Conservation (phyloP, 2,329 filamentous ascomycete species). For the Ascosphaera apis region DNA sequence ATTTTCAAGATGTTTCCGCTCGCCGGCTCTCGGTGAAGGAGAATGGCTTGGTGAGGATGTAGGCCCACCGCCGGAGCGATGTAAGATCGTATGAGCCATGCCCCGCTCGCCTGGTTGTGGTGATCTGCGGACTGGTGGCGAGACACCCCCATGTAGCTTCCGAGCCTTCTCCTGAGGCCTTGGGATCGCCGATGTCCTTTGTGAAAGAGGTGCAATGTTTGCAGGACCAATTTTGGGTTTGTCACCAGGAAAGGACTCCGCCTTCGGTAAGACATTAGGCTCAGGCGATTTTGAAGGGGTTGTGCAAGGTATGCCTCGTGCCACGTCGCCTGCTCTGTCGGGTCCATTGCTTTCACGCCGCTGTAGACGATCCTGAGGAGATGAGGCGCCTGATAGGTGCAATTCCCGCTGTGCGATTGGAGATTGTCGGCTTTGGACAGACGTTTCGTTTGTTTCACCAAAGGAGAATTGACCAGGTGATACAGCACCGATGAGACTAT, state of each 20-base stretch:
- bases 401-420: background rate
- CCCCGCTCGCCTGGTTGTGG: background rate
- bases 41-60: constrained; percentile 7
- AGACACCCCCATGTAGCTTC: background rate
- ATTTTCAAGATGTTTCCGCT: constrained; percentile 6
- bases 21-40: constrained; percentile 8
- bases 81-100: background rate
- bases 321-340: background rate
- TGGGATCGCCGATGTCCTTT: background rate
- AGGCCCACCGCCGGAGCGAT: constrained; percentile 3
- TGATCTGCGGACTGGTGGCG: constrained; percentile 1
- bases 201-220: background rate
- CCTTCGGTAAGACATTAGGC: background rate
- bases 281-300: background rate
- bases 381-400: background rate
- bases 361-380: background rate
- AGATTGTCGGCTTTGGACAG: background rate
- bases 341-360: background rate
- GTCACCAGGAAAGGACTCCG: background rate
- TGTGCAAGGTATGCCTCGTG: background rate
- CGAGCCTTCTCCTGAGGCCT: background rate
- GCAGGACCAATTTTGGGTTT: background rate
- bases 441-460: background rate
- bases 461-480: background rate
- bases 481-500: background rate